Base-by-base conservation (phyloP, 2,329 filamentous ascomycete species). In the Nemania sp. region DNA sequence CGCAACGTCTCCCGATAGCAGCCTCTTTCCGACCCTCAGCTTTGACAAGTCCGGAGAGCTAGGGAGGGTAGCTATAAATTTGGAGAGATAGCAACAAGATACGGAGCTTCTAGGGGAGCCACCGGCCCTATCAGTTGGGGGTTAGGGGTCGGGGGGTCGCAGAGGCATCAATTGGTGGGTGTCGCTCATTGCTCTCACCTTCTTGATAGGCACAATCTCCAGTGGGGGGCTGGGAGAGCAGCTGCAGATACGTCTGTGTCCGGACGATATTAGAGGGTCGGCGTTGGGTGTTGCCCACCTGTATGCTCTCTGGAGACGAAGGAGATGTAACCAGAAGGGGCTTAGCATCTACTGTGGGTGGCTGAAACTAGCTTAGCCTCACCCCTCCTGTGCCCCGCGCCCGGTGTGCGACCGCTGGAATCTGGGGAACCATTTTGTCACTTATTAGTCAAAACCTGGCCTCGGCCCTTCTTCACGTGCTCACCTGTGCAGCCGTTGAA, bases 401-500 rank as follows among this genome's bases (percentile, higher is more conserved):
- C 33, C 36, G 41, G 49, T 26, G 24, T 20, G 48, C 33, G 26
- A 48, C 19, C 45, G 43, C 36, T 46, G 15, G 52, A 54, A 46
- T 54, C 45, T 39, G 46, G 54, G 50, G 33, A 50, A 54, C 50
- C 28, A 12, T 49, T 49, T 15, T 56, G 56, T 56, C 56, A 47
- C 48, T 52, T 44, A 44, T 52, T 54, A 40, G 56, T 51, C 53
- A 55, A 55, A 50, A 40, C 28, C 34, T 26, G 22, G 6, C 30
- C 49, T 60, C 57, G 57, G 57, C 56, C 54, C 53, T 59, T 53
- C 48, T 60, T 49, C 33, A 50, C 37, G 50, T 49, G 37, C 22
- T 24, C 45, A 49, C 54, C 57, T 54, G 42, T 46, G 49, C 57
- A 54, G 56, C 39, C 41, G 14, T 53, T 14, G 19, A 50, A 7